A percentile compares a stretch with the other conserved stretches of the same genome.
Evolutionary conservation across 495 filamentous ascomycete genomes (phyloP).

Genomic region (Darksidea phi): DNA sequence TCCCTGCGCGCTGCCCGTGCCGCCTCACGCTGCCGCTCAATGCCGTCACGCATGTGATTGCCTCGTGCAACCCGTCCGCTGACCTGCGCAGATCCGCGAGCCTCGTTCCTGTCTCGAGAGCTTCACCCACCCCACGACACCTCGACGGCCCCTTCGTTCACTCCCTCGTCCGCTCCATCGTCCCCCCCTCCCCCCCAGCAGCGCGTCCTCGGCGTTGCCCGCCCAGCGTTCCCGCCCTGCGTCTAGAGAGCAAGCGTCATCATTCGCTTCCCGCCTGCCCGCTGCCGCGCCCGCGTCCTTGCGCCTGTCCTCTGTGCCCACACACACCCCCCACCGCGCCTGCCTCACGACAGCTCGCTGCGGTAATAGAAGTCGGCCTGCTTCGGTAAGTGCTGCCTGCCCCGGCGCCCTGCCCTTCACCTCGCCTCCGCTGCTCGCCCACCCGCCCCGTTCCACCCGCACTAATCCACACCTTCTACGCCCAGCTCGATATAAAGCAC

Average conservation of each 20-base stretch:
- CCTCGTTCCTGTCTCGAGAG: slow-evolving; percentile 11
- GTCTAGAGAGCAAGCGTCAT: no score
- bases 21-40: slow-evolving; percentile 14
- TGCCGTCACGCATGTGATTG: slow-evolving; percentile 26
- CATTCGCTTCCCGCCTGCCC: background rate
- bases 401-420: background rate
- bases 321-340: slow-evolving; percentile 13
- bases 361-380: slow-evolving; percentile 12
- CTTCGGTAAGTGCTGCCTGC: slow-evolving; percentile 23
- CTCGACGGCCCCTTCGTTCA: slow-evolving; percentile 22
- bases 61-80: slow-evolving; percentile 15
- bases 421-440: background rate
- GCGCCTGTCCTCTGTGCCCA: background rate
- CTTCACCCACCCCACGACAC: slow-evolving; percentile 1
- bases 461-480: no score
- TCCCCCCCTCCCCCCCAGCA: background rate
- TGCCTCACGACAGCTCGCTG: background rate
- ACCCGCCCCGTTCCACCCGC: background rate
- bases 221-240: no score
- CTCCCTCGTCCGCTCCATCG: slow-evolving; percentile 13
- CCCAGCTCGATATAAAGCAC: no score
- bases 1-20: no score
- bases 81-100: slow-evolving; percentile 30
- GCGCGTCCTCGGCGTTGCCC: no score
- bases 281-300: background rate